Evolutionary conservation across 129 eudicot species (phyloP).

Genomic region (Arctium lappa): DNA sequence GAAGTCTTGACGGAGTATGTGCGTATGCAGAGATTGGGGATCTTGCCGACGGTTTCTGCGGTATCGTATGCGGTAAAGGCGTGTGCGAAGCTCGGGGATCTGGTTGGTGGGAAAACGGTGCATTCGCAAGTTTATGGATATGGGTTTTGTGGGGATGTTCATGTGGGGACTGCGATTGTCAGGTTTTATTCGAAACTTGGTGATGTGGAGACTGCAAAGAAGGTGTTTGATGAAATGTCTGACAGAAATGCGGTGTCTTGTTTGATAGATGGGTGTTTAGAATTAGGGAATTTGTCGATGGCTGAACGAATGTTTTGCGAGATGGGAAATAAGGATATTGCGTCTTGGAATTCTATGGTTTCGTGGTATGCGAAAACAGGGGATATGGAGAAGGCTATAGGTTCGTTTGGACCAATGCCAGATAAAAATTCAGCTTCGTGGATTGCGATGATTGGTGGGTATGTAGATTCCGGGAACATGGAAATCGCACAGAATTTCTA

Average conservation of each 20-base stretch:
- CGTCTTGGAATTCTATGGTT: constrained; percentile 35
- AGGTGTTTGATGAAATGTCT: constrained; percentile 24
- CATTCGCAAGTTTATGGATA: constrained; percentile 22
- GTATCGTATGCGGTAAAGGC: not conserved
- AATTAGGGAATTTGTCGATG: constrained; percentile 9
- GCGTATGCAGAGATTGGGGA: not conserved
- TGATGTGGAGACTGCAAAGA: constrained; percentile 11
- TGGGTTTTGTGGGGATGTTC: constrained; percentile 15
- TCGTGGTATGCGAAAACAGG: constrained; percentile 21
- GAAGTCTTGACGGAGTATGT: not conserved
- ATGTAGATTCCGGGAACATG: not conserved
- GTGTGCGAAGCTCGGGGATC: not conserved
- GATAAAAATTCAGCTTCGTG: constrained; percentile 24
- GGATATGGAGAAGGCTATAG: not conserved
- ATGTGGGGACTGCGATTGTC: constrained; percentile 32
- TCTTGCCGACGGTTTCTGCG: not conserved
- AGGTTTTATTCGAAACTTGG: constrained; percentile 28
- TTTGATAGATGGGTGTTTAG: constrained; percentile 23
- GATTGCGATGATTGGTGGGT: not conserved
- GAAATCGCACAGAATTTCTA: constrained; percentile 1
- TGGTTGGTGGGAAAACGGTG: not conserved
- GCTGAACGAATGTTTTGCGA: constrained; percentile 16
- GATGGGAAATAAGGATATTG: constrained; percentile 26
- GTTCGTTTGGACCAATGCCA: not conserved
- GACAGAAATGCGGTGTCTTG: constrained; percentile 27